Evolutionary conservation across 768 basidiomycete genomes (phyloP), one percentile per base, ranked within the genome.

Genomic region (Russula ochroleuca): DNA sequence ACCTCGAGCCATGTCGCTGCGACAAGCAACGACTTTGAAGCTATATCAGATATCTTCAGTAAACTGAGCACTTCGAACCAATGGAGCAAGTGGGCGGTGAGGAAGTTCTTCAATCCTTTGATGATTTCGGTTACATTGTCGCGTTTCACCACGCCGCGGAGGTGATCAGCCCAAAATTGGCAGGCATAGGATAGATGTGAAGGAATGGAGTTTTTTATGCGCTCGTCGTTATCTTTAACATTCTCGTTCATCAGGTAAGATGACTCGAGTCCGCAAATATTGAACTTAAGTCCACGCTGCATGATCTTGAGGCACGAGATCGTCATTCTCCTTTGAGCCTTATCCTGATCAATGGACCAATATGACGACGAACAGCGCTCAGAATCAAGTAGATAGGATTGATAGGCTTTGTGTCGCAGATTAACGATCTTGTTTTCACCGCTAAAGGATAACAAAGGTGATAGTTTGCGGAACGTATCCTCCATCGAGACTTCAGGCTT

Each of bases 51-150:
- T 19, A 62, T 54, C 15, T 61, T 55, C 11, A 60, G n/a, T 11
- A 74, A 54, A 47, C 70, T 72, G 19, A 79, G 67, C 9, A 72
- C 73, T 52, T 79, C 78, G 10, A 79, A 57, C 78, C 78, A 79
- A 57, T 71, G 77, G 8, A 78, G 68, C 6, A 78, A 67, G 14
- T 66, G 67, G 1, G 57, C 33, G 45, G 70, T 50, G 28, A 72
- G 59, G 59, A 77, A 72, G 2, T 57, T 49, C 6, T 59, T 65
- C 8, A 72, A 23, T 5, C 68, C 54, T 3, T 61, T 61, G 25
- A 66, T 60, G 4, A 73, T 51, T 13, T 64, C 28, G 28, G 28
- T 5, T 28, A 28, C 63, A 1, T 57, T 37, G 25, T 68, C 69
- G 49, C 62, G 67, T 13, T 59, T 53, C 25, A 21, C 40, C 10